These are phyloP conservation scores for Exophiala lecanii-corni DNA, from an alignment of 2,329 filamentous ascomycete species.

Conservation along the genomic window DNA sequence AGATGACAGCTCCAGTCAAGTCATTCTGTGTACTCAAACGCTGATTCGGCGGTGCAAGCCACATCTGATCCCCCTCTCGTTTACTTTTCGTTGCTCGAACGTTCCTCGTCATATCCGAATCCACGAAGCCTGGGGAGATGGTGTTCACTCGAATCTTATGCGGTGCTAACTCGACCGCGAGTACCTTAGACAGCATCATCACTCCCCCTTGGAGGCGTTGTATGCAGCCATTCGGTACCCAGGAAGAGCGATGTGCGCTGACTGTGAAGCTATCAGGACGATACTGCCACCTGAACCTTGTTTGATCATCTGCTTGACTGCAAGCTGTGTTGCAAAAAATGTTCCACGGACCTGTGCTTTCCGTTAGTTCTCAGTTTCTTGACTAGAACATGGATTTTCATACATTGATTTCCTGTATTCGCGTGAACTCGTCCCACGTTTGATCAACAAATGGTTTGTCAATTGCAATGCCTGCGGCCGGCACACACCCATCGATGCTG, in stretches of 20 bases:
- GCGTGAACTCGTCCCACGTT: slow-evolving; percentile 40
- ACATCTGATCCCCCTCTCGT: slow-evolving; percentile 79
- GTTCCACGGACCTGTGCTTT: slow-evolving; percentile 26
- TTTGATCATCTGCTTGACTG: slow-evolving; percentile 38
- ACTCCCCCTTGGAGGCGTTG: slow-evolving; percentile 43
- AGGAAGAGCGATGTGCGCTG: slow-evolving; percentile 35
- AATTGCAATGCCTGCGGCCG: slow-evolving; percentile 34
- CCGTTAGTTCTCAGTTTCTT: slow-evolving; percentile 12
- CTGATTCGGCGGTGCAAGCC: slow-evolving; percentile 84
- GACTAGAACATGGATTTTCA: neutral
- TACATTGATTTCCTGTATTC: slow-evolving; percentile 41
- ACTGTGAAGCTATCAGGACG: slow-evolving; percentile 33
- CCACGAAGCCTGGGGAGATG: slow-evolving; percentile 30
- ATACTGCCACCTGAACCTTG: slow-evolving; percentile 39
- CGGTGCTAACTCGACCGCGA: slow-evolving; percentile 37
- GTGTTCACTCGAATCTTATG: slow-evolving; percentile 31
- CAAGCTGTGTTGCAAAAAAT: slow-evolving; percentile 40
- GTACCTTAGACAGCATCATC: slow-evolving; percentile 37
- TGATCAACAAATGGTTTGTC: slow-evolving; percentile 44
- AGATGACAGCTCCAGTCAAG: slow-evolving; percentile 39
- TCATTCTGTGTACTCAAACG: slow-evolving; percentile 45
- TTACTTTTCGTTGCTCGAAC: slow-evolving; percentile 57
- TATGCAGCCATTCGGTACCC: slow-evolving; percentile 40
- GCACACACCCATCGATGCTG: slow-evolving; percentile 18
- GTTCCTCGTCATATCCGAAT: slow-evolving; percentile 35